Conservation (phyloP, 306 rosid genomes). For the Abrus precatorius region DNA sequence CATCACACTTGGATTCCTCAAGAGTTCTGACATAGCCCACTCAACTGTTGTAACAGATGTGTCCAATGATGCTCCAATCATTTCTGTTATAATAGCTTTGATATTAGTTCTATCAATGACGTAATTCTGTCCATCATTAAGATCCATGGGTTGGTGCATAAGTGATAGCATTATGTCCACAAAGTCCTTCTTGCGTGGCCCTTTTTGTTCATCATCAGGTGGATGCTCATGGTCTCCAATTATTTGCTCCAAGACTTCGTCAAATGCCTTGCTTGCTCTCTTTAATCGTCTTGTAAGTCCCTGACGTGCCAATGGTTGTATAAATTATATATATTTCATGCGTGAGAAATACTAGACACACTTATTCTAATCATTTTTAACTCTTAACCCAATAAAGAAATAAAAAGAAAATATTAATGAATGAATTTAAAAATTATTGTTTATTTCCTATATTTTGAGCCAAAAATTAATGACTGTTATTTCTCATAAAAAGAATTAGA, state of each 20-base stretch:
- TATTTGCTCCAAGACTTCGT: slow-evolving; percentile 39
- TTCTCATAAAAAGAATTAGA: too few relatives aligned
- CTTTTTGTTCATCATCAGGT: background rate
- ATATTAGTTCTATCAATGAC: slow-evolving; percentile 39
- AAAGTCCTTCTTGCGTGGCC: background rate
- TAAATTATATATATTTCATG: too few relatives aligned
- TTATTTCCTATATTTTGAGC: too few relatives aligned
- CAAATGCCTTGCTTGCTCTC: slow-evolving; percentile 16
- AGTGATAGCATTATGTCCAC: slow-evolving; percentile 42
- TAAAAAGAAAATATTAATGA: too few relatives aligned
- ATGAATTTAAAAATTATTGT: too few relatives aligned
- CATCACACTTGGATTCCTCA: slow-evolving; percentile 49
- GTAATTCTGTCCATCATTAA: slow-evolving; percentile 21
- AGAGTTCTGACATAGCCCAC: slow-evolving; percentile 55
- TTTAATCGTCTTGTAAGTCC: slow-evolving; percentile 30
- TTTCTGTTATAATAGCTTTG: slow-evolving; percentile 48
- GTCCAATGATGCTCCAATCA: slow-evolving; percentile 42
- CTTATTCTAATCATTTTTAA: too few relatives aligned
- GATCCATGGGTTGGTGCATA: slow-evolving; percentile 32
- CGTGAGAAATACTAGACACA: too few relatives aligned
- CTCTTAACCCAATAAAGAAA: too few relatives aligned
- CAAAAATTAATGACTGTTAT: too few relatives aligned
- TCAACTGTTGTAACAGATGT: background rate
- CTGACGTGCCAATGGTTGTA: background rate
- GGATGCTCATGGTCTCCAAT: slow-evolving; percentile 38